A percentile compares a stretch with the other conserved stretches of the same genome.
Conservation (phyloP, 2,329 filamentous ascomycete genomes). For the Dissoconium aciculare region DNA sequence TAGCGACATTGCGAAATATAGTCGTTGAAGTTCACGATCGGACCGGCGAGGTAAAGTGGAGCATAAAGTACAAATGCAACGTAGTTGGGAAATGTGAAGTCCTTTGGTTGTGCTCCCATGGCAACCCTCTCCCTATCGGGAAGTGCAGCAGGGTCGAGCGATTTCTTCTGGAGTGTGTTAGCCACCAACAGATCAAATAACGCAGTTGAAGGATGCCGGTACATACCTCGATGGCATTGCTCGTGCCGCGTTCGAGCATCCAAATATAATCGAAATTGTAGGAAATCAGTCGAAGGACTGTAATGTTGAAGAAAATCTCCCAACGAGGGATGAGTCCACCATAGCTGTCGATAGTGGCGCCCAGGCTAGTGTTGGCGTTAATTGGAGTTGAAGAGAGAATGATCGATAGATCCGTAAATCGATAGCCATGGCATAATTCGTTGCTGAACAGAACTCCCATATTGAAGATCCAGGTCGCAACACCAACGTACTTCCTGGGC, state of each 20-base stretch:
- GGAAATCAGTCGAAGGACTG: slow-evolving; percentile 78
- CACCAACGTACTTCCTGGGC: slow-evolving; percentile 55
- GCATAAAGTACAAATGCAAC: slow-evolving; percentile 81
- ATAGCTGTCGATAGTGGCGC: slow-evolving; percentile 58
- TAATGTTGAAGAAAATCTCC: slow-evolving; percentile 97
- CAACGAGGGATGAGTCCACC: slow-evolving; percentile 77
- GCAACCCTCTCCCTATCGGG: slow-evolving; percentile 78
- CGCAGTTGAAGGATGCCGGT: not conserved
- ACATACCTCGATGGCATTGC: slow-evolving; percentile 68
- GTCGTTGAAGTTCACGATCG: slow-evolving; percentile 95
- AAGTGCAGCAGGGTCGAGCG: slow-evolving; percentile 72
- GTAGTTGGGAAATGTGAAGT: slow-evolving; percentile 76
- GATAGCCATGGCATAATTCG: slow-evolving; percentile 68
- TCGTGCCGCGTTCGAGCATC: slow-evolving; percentile 52
- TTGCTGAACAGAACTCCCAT: slow-evolving; percentile 76
- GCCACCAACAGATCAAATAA: too few relatives aligned
- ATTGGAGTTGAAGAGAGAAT: slow-evolving; percentile 19
- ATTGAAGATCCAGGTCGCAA: slow-evolving; percentile 79
- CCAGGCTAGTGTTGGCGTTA: slow-evolving; percentile 41
- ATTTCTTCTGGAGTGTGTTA: slow-evolving; percentile 86
- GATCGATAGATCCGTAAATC: slow-evolving; percentile 34
- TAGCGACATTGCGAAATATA: slow-evolving; percentile 79
- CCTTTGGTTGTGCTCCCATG: slow-evolving; percentile 53
- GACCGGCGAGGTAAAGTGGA: slow-evolving; percentile 80
- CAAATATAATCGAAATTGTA: slow-evolving; percentile 97